These are phyloP conservation scores for Pelargonium myrrhifolium DNA, from an alignment of 441 rosid genomes.

Conservation along the genomic window DNA sequence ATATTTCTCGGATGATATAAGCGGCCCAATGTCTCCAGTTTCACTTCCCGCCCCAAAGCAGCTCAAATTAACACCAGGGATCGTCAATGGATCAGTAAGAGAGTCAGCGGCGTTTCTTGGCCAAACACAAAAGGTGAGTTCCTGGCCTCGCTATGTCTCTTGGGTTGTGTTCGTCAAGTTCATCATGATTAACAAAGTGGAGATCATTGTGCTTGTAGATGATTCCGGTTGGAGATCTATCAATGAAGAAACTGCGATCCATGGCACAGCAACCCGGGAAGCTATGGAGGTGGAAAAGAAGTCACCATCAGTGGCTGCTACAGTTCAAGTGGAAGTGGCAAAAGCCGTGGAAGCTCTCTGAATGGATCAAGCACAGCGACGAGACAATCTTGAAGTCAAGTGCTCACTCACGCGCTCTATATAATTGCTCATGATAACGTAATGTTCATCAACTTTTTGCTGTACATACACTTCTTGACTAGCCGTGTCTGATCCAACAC, in stretches of 20 bases:
- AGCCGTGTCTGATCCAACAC: neutral
- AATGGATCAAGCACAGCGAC: constrained; percentile 80
- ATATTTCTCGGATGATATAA: constrained; percentile 35
- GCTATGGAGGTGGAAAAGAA: constrained; percentile 99
- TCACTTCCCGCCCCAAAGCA: constrained; percentile 60
- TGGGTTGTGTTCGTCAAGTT: constrained; percentile 5
- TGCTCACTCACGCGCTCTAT: constrained; percentile 45
- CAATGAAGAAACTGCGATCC: constrained; percentile 61
- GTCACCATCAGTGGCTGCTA: constrained; percentile 92
- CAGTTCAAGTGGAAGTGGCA: constrained; percentile 99
- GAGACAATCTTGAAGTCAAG: constrained; percentile 60
- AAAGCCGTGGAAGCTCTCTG: constrained; percentile 98
- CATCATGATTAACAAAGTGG: constrained; percentile 9
- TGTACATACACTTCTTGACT: neutral
- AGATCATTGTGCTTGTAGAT: constrained; percentile 34
- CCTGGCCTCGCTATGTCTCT: constrained; percentile 7
- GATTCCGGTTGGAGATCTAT: constrained; percentile 73
- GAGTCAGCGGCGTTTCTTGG: constrained; percentile 46
- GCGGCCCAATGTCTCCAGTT: constrained; percentile 41
- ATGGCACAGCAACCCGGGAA: constrained; percentile 60
- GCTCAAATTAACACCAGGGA: constrained; percentile 48
- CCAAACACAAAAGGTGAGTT: constrained; percentile 35
- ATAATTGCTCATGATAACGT: neutral
- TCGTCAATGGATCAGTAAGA: constrained; percentile 38
- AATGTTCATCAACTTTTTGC: neutral